Evolutionary conservation across 768 basidiomycete species (phyloP).

Genomic region (Leccinellum albellum): DNA sequence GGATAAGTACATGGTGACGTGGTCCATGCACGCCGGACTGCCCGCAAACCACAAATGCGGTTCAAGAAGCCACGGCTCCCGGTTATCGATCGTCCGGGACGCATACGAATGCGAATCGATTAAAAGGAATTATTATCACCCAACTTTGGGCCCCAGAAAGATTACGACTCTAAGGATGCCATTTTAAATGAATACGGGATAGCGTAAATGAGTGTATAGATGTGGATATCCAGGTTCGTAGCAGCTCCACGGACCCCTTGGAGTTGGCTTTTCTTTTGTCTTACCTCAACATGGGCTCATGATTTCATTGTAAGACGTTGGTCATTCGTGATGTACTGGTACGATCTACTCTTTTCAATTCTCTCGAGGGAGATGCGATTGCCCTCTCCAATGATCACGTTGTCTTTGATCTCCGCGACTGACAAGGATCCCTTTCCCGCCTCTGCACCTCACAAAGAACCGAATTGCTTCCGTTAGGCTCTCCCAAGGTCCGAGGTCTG

Average conservation of each 20-base stretch:
- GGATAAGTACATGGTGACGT: not conserved
- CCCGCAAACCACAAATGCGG: not conserved
- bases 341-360: not conserved
- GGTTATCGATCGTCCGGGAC: not conserved
- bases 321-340: not conserved
- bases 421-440: slow-evolving; percentile 8
- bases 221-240: not conserved
- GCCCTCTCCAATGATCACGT: not conserved
- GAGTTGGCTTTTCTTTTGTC: slow-evolving; percentile 4
- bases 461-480: slow-evolving; percentile 30
- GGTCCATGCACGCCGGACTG: not conserved
- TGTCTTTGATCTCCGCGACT: slow-evolving; percentile 32
- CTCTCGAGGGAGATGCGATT: slow-evolving; percentile 3
- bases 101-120: slow-evolving; percentile 2
- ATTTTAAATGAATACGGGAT: not conserved
- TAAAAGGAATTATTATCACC: not conserved
- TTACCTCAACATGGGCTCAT: slow-evolving; percentile 2
- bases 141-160: not conserved
- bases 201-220: slow-evolving; percentile 1
- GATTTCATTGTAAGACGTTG: not conserved
- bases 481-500: not conserved
- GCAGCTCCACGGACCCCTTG: slow-evolving; percentile 27
- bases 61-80: not conserved
- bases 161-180: not conserved
- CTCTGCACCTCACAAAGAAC: slow-evolving; percentile 1